Evolutionary conservation across 2,329 filamentous ascomycete genomes (phyloP), one percentile per base, ranked within the genome.

Genomic region (Botrytis porri): DNA sequence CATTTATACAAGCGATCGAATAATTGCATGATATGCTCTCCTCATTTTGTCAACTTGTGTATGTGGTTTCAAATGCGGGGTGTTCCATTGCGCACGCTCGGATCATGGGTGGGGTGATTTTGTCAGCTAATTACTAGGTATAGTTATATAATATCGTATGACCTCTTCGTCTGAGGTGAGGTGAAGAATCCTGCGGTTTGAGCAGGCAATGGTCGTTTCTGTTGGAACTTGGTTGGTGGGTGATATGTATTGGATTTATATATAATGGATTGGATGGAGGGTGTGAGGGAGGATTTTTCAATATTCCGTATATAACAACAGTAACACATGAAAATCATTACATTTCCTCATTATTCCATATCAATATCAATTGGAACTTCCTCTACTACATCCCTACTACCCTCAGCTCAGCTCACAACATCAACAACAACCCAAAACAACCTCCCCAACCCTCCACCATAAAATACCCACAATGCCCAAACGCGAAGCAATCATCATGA

Each of bases 401-500:
- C 5, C 41, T 43, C 1, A 12, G 5, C 41, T 43, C 35, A 69
- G 8, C 51, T 39, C n/a, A 32, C 39, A 18, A 51, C 43, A 63
- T n/a, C 12, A 35, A 43, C 29, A 8, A 22, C 41, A 2, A 29
- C 57, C 37, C n/a, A 41, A 39, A 2, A 6, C 35, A 57, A 29
- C 18, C 32, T 6, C 18, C 37, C 14, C 8, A 61, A 61, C 1
- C 14, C 18, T 7, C 6, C 25, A n/a, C 51, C 25, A 8, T 54
- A 57, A 57, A 57, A 72, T 72, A 62, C 57, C 61, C 7, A 64
- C 45, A 25, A 65, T 39, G 60, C 62, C 71, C 8, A 69, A 73
- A 29, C 57, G 71, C 54, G 65, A 73, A 61, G 71, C 65, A 41
- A 60, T 62, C 18, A 22, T 73, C 1, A 70, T 73, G 65, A 70